These are phyloP conservation scores for Ophiostoma piceae DNA, from an alignment of 2,329 filamentous ascomycete species.

Conservation along the genomic window DNA sequence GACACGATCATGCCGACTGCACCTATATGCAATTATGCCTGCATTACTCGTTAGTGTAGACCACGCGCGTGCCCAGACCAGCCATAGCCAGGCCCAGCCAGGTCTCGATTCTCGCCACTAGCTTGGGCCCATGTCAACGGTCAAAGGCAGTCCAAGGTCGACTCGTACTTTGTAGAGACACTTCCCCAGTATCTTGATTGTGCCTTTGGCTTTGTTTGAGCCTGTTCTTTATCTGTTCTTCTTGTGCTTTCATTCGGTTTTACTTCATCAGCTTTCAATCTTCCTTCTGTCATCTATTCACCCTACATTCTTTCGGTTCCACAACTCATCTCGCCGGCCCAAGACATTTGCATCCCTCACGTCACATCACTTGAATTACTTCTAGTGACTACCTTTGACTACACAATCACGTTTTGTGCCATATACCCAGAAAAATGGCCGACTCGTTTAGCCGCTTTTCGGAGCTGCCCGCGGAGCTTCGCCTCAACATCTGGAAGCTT, in stretches of 20 bases:
- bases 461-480: slow-evolving; percentile 38
- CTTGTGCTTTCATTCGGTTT: background rate
- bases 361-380: background rate
- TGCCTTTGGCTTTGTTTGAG: background rate
- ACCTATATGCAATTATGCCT: background rate
- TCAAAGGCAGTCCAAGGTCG: background rate
- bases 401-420: no score
- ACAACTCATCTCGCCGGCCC: background rate
- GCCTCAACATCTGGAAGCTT: slow-evolving; percentile 40
- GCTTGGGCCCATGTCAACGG: background rate
- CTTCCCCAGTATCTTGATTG: slow-evolving; percentile 5
- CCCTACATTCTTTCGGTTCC: background rate
- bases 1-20: background rate
- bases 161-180: background rate
- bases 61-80: slow-evolving; percentile 2
- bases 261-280: background rate
- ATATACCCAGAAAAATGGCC: background rate
- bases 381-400: no score
- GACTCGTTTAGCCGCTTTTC: slow-evolving; percentile 34
- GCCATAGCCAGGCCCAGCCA: slow-evolving; percentile 8
- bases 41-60: slow-evolving; percentile 4
- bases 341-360: background rate
- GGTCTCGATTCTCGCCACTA: slow-evolving; percentile 11
- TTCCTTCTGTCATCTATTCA: background rate
- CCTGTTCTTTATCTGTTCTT: background rate